Evolutionary conservation across 305 asterid species (phyloP).

Genomic region (Fraxinus velutina): DNA sequence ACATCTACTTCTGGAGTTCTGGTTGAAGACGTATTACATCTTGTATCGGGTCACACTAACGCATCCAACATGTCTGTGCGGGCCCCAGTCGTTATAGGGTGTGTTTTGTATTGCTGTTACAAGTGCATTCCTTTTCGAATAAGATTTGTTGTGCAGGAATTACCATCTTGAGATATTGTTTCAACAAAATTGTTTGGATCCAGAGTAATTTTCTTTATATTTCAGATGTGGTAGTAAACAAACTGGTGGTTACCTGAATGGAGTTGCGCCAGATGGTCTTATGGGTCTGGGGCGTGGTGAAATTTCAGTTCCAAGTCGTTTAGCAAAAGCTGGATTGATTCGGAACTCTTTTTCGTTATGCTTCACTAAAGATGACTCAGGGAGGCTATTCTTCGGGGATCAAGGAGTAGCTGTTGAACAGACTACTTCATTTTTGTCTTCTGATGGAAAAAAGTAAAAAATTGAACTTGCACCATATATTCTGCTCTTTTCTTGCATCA

Average conservation of each 20-base stretch:
- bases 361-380: conserved; percentile 60
- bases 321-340: conserved; percentile 52
- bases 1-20: conserved; percentile 59
- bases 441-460: conserved; percentile 56
- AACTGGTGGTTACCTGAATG: conserved; percentile 55
- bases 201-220: conserved; percentile 17
- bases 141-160: not conserved
- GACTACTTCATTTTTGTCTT: conserved; percentile 56
- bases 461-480: conserved; percentile 6
- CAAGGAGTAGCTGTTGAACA: conserved; percentile 59
- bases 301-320: conserved; percentile 55
- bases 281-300: conserved; percentile 64
- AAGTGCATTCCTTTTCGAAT: not conserved
- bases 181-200: conserved; percentile 13
- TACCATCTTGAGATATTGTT: not conserved
- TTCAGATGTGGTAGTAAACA: conserved; percentile 58
- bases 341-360: conserved; percentile 52
- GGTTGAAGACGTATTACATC: conserved; percentile 59
- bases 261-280: conserved; percentile 64
- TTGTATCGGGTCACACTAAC: conserved; percentile 35
- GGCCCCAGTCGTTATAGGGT: conserved; percentile 58
- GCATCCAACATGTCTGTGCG: conserved; percentile 40
- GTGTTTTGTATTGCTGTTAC: conserved; percentile 23
- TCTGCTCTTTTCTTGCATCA: conserved; percentile 21
- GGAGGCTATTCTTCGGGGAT: conserved; percentile 60